A percentile compares a stretch with the other conserved stretches of the same genome.
Evolutionary conservation across 169 alveolate species (phyloP).

Genomic region (Eimeria falciformis): DNA sequence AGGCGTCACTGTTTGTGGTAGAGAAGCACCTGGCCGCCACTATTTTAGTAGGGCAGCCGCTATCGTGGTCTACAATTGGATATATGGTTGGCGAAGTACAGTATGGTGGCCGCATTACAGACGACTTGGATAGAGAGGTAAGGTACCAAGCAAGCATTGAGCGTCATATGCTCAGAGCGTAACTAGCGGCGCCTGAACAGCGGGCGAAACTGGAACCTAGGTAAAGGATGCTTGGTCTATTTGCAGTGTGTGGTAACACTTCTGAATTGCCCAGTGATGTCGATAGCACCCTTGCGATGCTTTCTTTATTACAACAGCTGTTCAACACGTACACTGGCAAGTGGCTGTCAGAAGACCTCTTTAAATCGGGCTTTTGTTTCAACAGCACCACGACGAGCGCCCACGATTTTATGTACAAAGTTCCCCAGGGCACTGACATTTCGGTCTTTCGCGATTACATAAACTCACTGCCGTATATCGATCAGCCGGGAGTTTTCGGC

Average conservation of each 20-base stretch:
- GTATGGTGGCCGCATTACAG: slow-evolving; percentile 98
- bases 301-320: slow-evolving; percentile 58
- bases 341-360: slow-evolving; percentile 83
- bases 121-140: slow-evolving; percentile 95
- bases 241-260: too few relatives aligned
- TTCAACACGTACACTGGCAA: slow-evolving; percentile 94
- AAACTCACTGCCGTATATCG: slow-evolving; percentile 92
- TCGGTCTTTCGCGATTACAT: slow-evolving; percentile 90
- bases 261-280: too few relatives aligned
- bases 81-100: slow-evolving; percentile 97
- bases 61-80: slow-evolving; percentile 93
- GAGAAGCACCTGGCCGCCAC: slow-evolving; percentile 95
- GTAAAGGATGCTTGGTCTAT: too few relatives aligned
- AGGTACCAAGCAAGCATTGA: slow-evolving; percentile 5
- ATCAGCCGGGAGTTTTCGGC: slow-evolving; percentile 94
- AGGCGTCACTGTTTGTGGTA: slow-evolving; percentile 95
- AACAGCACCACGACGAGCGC: slow-evolving; percentile 79
- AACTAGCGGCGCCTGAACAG: too few relatives aligned
- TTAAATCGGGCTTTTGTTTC: slow-evolving; percentile 79
- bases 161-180: too few relatives aligned
- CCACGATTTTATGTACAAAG: slow-evolving; percentile 87
- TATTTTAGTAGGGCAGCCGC: slow-evolving; percentile 87
- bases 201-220: too few relatives aligned
- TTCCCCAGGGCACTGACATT: slow-evolving; percentile 93
- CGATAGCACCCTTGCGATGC: too few relatives aligned